Base-by-base conservation (phyloP, 441 rosid genomes). In the Mallotus repandus region DNA sequence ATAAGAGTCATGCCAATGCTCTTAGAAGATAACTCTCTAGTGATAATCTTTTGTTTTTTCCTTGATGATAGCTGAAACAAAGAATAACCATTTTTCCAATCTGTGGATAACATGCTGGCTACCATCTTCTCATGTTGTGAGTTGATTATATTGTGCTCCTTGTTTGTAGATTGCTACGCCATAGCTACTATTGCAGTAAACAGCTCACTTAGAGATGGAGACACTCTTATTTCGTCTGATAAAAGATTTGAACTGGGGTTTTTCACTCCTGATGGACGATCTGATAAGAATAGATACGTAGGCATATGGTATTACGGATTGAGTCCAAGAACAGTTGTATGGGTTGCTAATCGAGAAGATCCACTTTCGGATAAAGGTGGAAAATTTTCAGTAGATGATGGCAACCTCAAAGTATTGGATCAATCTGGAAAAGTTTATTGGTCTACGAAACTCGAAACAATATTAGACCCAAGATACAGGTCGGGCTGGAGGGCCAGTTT, bases 291-390 rank as follows among this genome's bases (percentile, higher is more conserved):
- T 41, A 70, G 84, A 38, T 86, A 84, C 8, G 18, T 82, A 1
- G 87, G 87, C 0, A 82, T 84, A 62, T 82, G 89, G 86, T 79
- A 78, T 57, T 50, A 64, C 52, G 48, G 41, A 7, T 56, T 63
- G 32, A 11, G 56, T 59, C 80, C 79, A 54, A 61, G 3, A 58
- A 76, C 63, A 13, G 48, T 81, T 19, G 79, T 84, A 13, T 86
- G 86, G 89, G 84, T 84, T 35, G 82, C 81, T 16, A 86, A 82
- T 72, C 63, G 81, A n/a, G 66, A 72, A 12, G 2, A 4, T 7
- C 83, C 86, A 15, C 55, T 86, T 53, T 0, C 11, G 5, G 65
- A 54, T 18, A 4, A 2, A 3, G 49, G 41, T 41, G 85, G 76
- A 15, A 9, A 13, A 73, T 43, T 76, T 14, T 35, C 32, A 11